Evolutionary conservation across 1,139 yeast genomes (phyloP).

Genomic region (Diutina rugosa): DNA sequence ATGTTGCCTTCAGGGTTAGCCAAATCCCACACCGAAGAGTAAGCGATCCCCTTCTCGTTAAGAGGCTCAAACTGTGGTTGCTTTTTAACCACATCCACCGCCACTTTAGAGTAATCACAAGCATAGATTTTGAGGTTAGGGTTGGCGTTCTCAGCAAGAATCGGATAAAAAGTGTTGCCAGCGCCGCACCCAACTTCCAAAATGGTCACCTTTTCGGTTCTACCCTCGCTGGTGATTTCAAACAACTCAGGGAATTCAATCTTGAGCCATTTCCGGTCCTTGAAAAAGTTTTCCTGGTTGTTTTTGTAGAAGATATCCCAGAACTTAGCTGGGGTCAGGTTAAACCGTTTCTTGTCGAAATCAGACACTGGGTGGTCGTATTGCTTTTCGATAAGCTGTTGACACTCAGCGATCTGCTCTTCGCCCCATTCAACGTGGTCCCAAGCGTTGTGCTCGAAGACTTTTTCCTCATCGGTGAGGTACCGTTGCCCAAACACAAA

Average conservation of each 20-base stretch:
- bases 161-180: conserved; percentile 92
- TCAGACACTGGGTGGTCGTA: conserved; percentile 74
- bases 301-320: conserved; percentile 94
- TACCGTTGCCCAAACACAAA: conserved; percentile 84
- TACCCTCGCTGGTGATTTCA: conserved; percentile 56
- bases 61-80: conserved; percentile 43
- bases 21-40: conserved; percentile 91
- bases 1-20: conserved; percentile 60
- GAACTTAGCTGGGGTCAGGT: conserved; percentile 78
- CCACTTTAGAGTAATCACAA: conserved; percentile 82
- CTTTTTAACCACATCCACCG: conserved; percentile 69
- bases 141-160: conserved; percentile 69
- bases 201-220: conserved; percentile 55
- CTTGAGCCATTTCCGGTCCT: conserved; percentile 92
- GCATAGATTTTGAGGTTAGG: conserved; percentile 65
- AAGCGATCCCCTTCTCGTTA: conserved; percentile 43
- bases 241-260: conserved; percentile 85
- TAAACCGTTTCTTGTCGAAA: conserved; percentile 67
- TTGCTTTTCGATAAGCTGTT: conserved; percentile 63
- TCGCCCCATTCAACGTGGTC: conserved; percentile 98
- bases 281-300: conserved; percentile 86
- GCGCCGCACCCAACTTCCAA: conserved; percentile 98
- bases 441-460: conserved; percentile 93
- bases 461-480: conserved; percentile 60
- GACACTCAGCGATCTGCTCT: conserved; percentile 69